These are phyloP conservation scores for Coelastrella sp. DNA, from an alignment of 139 green algal genomes.

Conservation along the genomic window DNA sequence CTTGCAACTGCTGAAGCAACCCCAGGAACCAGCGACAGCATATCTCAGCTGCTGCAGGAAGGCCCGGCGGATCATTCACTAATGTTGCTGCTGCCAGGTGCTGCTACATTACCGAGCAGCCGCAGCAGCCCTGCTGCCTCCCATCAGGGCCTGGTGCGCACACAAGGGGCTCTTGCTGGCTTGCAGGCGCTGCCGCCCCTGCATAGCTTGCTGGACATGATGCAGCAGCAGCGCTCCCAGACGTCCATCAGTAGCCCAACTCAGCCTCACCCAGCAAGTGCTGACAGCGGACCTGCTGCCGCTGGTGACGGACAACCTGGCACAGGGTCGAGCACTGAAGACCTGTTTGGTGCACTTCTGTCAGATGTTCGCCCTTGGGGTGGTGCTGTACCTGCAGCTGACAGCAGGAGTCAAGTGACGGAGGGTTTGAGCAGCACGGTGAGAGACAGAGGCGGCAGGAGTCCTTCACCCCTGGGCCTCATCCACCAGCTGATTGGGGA, in stretches of 20 bases:
- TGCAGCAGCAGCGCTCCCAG: neutral
- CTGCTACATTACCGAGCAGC: neutral
- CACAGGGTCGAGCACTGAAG: neutral
- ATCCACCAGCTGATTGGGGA: neutral
- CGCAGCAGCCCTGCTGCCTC: neutral
- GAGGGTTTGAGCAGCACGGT: neutral
- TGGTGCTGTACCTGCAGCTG: neutral
- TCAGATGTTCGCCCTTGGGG: conserved; percentile 16
- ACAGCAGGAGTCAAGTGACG: neutral
- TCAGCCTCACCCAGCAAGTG: neutral
- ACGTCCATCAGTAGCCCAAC: neutral
- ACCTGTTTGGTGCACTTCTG: conserved; percentile 27
- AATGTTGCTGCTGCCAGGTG: neutral
- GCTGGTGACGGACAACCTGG: neutral
- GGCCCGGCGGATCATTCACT: neutral
- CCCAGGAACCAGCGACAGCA: neutral
- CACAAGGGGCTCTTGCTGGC: neutral
- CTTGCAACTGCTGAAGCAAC: neutral
- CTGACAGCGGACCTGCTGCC: neutral
- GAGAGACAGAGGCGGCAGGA: neutral
- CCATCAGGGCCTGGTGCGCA: neutral
- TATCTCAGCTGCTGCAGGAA: neutral
- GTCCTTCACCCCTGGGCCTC: neutral
- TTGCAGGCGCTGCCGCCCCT: conserved; percentile 27
- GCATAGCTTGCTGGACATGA: conserved; percentile 6